These are phyloP conservation scores for Didymosphaeria variabile DNA, from an alignment of 2,329 filamentous ascomycete species.

Conservation along the genomic window DNA sequence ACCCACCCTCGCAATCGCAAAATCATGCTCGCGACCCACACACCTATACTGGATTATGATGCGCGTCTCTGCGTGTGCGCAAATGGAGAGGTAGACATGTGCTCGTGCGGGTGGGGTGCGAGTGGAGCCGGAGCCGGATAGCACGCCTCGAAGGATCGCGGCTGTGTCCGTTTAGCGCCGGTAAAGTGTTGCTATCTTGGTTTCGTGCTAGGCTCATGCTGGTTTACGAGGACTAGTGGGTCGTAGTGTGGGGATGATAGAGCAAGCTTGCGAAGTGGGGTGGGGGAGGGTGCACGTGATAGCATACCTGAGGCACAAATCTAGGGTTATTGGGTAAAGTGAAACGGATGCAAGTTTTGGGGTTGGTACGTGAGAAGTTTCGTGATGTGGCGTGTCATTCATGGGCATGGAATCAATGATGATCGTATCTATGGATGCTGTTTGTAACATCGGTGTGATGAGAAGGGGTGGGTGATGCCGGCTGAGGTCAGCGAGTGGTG, in stretches of 20 bases:
- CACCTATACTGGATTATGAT: too few relatives aligned
- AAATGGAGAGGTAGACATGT: not conserved
- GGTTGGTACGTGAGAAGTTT: not conserved
- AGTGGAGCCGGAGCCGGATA: not conserved
- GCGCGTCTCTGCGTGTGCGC: too few relatives aligned
- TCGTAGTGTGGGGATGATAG: not conserved
- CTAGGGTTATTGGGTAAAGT: not conserved
- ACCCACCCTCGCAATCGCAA: too few relatives aligned
- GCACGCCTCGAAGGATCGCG: conserved; percentile 4
- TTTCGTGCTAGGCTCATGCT: not conserved
- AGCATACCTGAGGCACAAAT: too few relatives aligned
- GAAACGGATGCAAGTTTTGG: not conserved
- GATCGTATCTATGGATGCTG: too few relatives aligned
- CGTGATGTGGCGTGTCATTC: too few relatives aligned
- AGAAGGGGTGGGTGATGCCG: not conserved
- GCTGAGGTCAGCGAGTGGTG: not conserved
- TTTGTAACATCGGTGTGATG: too few relatives aligned
- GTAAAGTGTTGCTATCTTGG: conserved; percentile 1
- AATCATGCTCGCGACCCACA: too few relatives aligned
- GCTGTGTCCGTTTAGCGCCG: conserved; percentile 6
- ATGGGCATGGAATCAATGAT: not conserved
- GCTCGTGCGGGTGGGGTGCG: not conserved
- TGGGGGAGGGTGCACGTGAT: not conserved
- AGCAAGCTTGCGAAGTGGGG: not conserved
- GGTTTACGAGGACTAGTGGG: not conserved